Conservation (phyloP, 805 yeast genomes). For the Kurtzmaniella cleridarum region DNA sequence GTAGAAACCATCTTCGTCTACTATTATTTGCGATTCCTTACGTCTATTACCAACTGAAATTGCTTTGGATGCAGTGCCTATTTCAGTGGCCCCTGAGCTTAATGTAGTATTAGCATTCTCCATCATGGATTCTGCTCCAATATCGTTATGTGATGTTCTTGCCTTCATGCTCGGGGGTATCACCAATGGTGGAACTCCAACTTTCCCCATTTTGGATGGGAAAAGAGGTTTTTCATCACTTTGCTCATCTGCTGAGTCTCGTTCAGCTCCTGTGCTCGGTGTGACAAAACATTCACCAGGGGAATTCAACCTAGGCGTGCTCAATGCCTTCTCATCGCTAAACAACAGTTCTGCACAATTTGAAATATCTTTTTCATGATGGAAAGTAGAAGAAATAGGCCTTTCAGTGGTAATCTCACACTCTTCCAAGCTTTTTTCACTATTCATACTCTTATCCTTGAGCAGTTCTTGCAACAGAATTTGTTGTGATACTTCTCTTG, state of each 20-base stretch:
- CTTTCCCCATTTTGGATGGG: too few species aligned
- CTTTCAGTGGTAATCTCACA: neutral
- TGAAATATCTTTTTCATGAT: too few species aligned
- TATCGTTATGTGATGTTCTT: too few species aligned
- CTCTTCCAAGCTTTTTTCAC: slow-evolving; percentile 3
- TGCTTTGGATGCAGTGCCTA: neutral
- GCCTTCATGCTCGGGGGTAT: too few species aligned
- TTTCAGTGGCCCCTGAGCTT: slow-evolving; percentile 1
- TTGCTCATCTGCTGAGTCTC: too few species aligned
- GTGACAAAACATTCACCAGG: too few species aligned
- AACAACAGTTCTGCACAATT: neutral
- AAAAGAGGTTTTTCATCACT: too few species aligned
- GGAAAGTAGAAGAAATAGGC: too few species aligned
- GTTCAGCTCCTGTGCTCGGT: too few species aligned
- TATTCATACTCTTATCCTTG: slow-evolving; percentile 1
- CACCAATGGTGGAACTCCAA: too few species aligned
- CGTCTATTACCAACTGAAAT: neutral
- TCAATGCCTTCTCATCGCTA: neutral
- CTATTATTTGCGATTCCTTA: neutral
- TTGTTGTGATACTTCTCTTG: slow-evolving; percentile 18
- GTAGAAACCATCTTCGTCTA: slow-evolving; percentile 24
- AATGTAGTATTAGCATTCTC: too few species aligned
- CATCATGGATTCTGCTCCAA: too few species aligned
- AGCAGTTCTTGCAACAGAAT: neutral
- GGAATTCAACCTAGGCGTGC: neutral